Base-by-base conservation (phyloP, 345 rosid species). In the Limnanthes douglasii region DNA sequence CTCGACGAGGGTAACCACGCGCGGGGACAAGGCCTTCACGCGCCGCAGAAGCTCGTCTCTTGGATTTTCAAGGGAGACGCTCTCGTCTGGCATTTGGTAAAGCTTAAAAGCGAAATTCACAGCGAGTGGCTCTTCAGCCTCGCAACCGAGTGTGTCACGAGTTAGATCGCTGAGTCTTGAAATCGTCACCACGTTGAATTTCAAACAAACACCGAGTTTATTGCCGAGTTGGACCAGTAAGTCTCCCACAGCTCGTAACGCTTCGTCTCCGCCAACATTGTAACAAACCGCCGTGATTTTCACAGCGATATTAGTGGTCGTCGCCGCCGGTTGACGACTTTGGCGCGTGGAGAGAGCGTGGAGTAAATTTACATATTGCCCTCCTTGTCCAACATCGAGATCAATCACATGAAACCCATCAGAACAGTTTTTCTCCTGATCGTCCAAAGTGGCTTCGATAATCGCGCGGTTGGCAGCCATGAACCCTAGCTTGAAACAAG, bases 21-120 rank as follows among this genome's bases (percentile, higher is more conserved):
- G 62, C 46, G 98, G 98, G 1, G 49, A 47, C 5, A 90, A 44
- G 15, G 62, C 56, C 51, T 77, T 90, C 48, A 77, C 95, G 61
- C 82, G 82, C 36, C 98, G 70, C 41, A 90, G 84, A 4, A 90
- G 79, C 60, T 74, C 85, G 64, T 90, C 98, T 1, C 98, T 48
- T 0, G 82, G 96, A 48, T 90, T 90, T 50, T 84, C 98, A 28
- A 49, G 58, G 2, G 79, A 76, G 4, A 90, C 96, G 54, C 94
- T 83, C 61, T 88, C 97, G 62, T 88, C 95, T 0, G 94, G 83
- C 41, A 84, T 70, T 20, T 70, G 45, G 15, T 57, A 79, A 12
- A 88, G 50, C 28, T 74, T 76, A 57, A 79, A 84, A 8, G 95
- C 94, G 5, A 88, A 74, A 48, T 88, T 88, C 15, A 88, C 92